phyloP scores from a whole-genome alignment of 2,329 filamentous ascomycete genomes.

The Rutstroemia sydowiana region DNA sequence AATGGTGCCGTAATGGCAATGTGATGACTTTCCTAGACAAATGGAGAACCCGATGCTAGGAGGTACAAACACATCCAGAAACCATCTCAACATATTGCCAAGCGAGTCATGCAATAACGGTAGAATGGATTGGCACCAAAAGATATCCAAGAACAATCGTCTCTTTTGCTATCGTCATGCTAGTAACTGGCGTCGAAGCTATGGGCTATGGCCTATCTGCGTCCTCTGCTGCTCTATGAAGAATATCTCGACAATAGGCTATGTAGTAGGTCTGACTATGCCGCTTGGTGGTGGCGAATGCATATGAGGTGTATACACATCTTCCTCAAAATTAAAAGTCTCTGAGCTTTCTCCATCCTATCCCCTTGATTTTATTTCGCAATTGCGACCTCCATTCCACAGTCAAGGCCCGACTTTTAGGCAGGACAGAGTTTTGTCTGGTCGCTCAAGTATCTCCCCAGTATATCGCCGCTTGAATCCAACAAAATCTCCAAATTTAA shows the following conservation, averaged over 20 bases:
- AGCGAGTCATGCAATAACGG: constrained; percentile 23
- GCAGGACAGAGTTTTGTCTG: constrained; percentile 4
- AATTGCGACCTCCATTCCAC: neutral
- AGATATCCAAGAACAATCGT: constrained; percentile 34
- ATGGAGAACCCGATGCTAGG: neutral
- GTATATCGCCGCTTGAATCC: neutral
- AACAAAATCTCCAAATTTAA: neutral
- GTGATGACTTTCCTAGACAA: neutral
- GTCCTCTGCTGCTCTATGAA: constrained; percentile 51
- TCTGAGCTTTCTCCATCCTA: constrained; percentile 4
- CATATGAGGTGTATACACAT: constrained; percentile 19
- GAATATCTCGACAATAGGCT: constrained; percentile 62
- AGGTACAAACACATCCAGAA: constrained; percentile 3
- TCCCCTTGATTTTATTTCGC: constrained; percentile 9
- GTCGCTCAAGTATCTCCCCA: neutral
- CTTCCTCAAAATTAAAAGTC: constrained; percentile 7
- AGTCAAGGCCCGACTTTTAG: neutral
- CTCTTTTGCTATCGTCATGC: constrained; percentile 69
- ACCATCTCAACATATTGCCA: constrained; percentile 9
- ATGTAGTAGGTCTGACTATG: constrained; percentile 39
- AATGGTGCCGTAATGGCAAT: constrained; percentile 1
- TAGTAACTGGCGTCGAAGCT: constrained; percentile 56
- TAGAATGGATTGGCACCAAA: constrained; percentile 29
- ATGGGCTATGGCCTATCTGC: constrained; percentile 43
- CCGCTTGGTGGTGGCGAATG: constrained; percentile 28